Evolutionary conservation across 2,329 filamentous ascomycete species (phyloP).

Genomic region (Cladophialophora yegresii): DNA sequence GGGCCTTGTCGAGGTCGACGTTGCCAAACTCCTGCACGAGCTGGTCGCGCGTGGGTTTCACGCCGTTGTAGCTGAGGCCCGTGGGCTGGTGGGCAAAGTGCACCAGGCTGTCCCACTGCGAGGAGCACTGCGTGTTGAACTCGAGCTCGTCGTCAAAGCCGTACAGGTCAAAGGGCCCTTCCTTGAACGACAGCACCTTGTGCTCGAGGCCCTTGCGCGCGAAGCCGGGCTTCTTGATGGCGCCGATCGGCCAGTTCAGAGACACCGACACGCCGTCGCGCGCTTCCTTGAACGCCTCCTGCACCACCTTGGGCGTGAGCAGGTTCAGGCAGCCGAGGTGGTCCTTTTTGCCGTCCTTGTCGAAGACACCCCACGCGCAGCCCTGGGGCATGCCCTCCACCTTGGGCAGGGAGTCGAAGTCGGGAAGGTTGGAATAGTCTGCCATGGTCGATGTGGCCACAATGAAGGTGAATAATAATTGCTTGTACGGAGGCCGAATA

Average conservation of each 20-base stretch:
- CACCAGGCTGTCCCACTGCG: constrained; percentile 53
- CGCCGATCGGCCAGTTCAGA: constrained; percentile 53
- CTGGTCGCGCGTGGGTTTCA: constrained; percentile 39
- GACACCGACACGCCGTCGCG: constrained; percentile 58
- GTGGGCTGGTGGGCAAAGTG: constrained; percentile 32
- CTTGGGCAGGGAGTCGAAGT: constrained; percentile 51
- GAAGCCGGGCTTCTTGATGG: constrained; percentile 26
- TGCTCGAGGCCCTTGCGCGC: constrained; percentile 26
- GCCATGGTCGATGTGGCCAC: constrained; percentile 24
- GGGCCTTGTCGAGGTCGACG: constrained; percentile 25
- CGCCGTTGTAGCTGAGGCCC: constrained; percentile 31
- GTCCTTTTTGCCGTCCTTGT: constrained; percentile 55
- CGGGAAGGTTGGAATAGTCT: constrained; percentile 43
- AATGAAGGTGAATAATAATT: background rate
- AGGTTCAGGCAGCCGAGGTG: constrained; percentile 64
- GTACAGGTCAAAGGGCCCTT: constrained; percentile 16
- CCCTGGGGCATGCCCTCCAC: constrained; percentile 46
- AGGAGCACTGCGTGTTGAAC: constrained; percentile 53
- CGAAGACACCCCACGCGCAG: constrained; percentile 61
- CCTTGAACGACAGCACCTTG: constrained; percentile 30
- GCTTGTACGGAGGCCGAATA: background rate
- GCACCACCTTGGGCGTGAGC: constrained; percentile 58
- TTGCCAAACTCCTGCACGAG: constrained; percentile 30
- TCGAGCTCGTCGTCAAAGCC: constrained; percentile 50
- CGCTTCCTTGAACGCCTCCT: constrained; percentile 58